Base-by-base conservation (phyloP, 164 flowering plant species). In the Aristolochia contorta region DNA sequence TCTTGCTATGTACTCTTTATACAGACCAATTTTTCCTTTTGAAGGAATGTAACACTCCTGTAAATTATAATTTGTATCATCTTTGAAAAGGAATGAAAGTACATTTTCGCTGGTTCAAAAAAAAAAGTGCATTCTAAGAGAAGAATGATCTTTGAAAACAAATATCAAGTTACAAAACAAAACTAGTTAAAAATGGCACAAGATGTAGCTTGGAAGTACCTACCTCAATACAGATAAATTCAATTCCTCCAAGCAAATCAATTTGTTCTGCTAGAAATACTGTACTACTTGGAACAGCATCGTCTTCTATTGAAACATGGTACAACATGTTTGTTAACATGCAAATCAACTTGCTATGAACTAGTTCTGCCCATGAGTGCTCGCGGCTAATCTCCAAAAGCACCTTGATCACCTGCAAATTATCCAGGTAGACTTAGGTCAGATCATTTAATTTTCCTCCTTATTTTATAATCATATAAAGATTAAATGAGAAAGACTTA, bases 281-380 rank as follows among this genome's bases (percentile, higher is more conserved):
- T 19, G 84, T 75, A 57, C 65, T 43, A 61, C 60, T 72, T 58
- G 82, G 63, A 65, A 43, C 64, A 72, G 70, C 56, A 63, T 72
- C 67, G 25, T 46, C 51, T 57, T 60, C 85, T 69, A 72, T 83
- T 64, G 87, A 69, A 56, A 82, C 74, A 64, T 80, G 71, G 75
- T 94, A 94, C 65, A 87, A 87, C 95, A 94, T 84, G 79, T 89
- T 94, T 54, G 91, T 72, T 67, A 94, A 62, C 78, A 94, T 85
- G 81, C 87, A 81, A 59, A 91, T 76, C 57, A 94, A 95, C 71
- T 88, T 91, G 81, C 79, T 73, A 69, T 83, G 95, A 69, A 94
- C 95, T 59, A 81, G 71, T 70, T 86, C 99, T 61, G 95, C 97
- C 99, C 99, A 94, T 54, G 91, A 89, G 66, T 87, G 81, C 65